Base-by-base conservation (phyloP, 2,329 filamentous ascomycete species). In the Leptographium lundbergii region DNA sequence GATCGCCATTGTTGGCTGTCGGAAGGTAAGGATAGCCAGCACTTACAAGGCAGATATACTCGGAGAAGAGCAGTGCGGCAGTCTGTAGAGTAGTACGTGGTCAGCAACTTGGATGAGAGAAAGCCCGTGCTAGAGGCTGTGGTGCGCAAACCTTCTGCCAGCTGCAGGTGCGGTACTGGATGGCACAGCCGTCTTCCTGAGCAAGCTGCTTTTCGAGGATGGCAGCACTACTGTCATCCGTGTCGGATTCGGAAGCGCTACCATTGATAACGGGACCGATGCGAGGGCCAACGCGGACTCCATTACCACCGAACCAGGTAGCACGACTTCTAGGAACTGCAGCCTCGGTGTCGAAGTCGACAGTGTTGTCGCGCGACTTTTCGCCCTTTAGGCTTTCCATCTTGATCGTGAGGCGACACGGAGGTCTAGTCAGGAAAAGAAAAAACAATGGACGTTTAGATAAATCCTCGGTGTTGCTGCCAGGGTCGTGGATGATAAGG, bases 101-200 rank as follows among this genome's bases (percentile, higher is more conserved):
- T 56, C 42, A 48, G 24, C 22, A 32, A 17, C 45, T 4, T 6
- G 19, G 24, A 22, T 13, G 13, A 4, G 13, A 45, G 7, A 34
- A 6, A n/a, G 2, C 5, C 42, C 9, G 22, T 25, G 56, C 36
- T 59, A 51, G 19, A 57, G 27, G 47, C 59, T 65, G 61, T 62
- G 59, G 57, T 10, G 14, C 72, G 58, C 64, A 34, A 10, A 86
- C 84, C 79, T 96, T 96, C 68, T 89, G 87, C 91, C 91, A 96
- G 65, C 86, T 91, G 74, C 91, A 96, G 47, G 91, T 95, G 61
- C 91, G 81, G 70, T 96, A 96, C 74, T 95, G 86, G 72, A 96
- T 96, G 13, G 85, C 83, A 71, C 88, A 85, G 57, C 83, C 85
- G 32, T 84, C 80, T 71, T 96, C 91, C 62, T 88, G 69, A 57